phyloP scores from a whole-genome alignment of 768 basidiomycete genomes.

The Tylopilus rubrobrunneus region DNA sequence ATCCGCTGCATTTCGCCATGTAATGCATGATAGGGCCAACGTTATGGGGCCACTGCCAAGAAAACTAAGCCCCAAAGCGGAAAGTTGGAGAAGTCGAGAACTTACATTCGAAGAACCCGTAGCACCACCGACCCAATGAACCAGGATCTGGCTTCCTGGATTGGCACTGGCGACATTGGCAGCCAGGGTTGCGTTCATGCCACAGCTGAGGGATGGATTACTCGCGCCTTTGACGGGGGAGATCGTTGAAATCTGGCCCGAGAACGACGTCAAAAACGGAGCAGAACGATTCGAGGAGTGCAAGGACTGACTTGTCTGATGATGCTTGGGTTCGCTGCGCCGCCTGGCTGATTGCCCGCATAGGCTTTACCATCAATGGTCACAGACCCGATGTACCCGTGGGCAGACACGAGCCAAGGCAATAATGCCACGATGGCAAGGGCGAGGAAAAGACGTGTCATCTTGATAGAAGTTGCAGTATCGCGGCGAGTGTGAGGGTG shows the following conservation, averaged over 20 bases:
- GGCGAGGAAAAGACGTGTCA: conserved; percentile 12
- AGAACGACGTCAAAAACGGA: neutral
- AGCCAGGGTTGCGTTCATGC: conserved; percentile 48
- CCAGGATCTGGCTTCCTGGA: conserved; percentile 50
- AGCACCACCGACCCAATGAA: conserved; percentile 50
- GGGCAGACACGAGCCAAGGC: conserved; percentile 25
- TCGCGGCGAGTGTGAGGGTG: too few species aligned
- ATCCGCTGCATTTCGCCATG: conserved; percentile 55
- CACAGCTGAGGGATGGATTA: conserved; percentile 59
- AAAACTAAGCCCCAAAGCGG: neutral
- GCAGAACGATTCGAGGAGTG: neutral
- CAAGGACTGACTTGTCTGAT: conserved; percentile 38
- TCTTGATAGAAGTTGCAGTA: neutral
- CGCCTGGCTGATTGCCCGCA: conserved; percentile 30
- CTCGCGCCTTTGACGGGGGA: conserved; percentile 52
- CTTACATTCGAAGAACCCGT: conserved; percentile 36
- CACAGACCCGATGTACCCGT: conserved; percentile 30
- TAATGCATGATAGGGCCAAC: conserved; percentile 72
- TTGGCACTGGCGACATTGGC: conserved; percentile 49
- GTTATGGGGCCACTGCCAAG: conserved; percentile 47
- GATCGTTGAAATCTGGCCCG: conserved; percentile 31
- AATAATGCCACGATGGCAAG: conserved; percentile 12
- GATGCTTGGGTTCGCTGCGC: conserved; percentile 33
- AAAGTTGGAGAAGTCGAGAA: neutral
- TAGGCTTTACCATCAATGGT: conserved; percentile 28